Conservation (phyloP, 2,329 filamentous ascomycete genomes). For the Xylariaceae sp. region DNA sequence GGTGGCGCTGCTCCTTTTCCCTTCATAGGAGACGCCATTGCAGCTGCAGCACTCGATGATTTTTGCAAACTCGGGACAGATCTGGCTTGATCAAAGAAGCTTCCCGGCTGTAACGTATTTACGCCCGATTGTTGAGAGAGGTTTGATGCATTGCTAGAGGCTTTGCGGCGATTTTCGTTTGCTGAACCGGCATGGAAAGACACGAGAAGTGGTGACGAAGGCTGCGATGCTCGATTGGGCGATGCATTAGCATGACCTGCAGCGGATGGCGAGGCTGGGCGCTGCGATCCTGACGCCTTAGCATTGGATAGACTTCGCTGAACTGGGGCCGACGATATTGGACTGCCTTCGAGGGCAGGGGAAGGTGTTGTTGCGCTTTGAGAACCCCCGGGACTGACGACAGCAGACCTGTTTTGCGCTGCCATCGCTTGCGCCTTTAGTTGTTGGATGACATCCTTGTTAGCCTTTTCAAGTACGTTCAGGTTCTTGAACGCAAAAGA, state of each 20-base stretch:
- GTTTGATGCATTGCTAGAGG: constrained; percentile 82
- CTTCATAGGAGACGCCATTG: constrained; percentile 50
- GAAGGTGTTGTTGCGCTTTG: constrained; percentile 54
- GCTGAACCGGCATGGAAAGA: constrained; percentile 87
- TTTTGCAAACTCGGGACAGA: constrained; percentile 57
- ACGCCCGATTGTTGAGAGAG: constrained; percentile 71
- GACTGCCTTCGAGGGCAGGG: constrained; percentile 77
- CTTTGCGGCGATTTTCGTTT: constrained; percentile 77
- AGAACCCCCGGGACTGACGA: constrained; percentile 41
- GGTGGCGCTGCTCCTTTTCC: constrained; percentile 43
- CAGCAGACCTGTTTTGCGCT: constrained; percentile 49
- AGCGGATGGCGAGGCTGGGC: constrained; percentile 82
- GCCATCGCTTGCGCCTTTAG: constrained; percentile 85
- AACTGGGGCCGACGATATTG: constrained; percentile 72
- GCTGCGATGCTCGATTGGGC: constrained; percentile 72
- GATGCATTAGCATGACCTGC: constrained; percentile 79
- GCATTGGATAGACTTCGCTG: constrained; percentile 81
- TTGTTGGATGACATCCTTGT: constrained; percentile 98
- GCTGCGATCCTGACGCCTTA: constrained; percentile 59
- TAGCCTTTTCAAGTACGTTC: constrained; percentile 92
- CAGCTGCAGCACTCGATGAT: constrained; percentile 50
- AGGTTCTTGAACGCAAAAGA: constrained; percentile 97
- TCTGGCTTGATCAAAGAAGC: constrained; percentile 68
- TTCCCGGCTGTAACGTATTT: constrained; percentile 64
- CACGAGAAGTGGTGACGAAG: constrained; percentile 89